A percentile compares a stretch with the other conserved stretches of the same genome.
phyloP scores from a whole-genome alignment of 2,329 filamentous ascomycete species.

The Fusarium virguliforme region DNA sequence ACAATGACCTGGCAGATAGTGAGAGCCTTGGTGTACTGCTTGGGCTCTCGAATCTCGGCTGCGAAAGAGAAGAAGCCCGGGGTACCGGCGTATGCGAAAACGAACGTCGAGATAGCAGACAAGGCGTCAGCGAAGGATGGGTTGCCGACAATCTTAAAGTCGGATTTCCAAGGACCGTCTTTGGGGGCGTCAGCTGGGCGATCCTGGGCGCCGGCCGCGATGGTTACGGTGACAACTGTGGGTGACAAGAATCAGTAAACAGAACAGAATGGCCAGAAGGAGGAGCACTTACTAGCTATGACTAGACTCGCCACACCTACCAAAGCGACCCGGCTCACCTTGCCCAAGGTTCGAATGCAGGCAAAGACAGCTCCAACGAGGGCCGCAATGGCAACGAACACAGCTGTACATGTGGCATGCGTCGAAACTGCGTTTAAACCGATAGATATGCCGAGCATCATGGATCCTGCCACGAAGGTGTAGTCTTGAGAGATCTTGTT shows the following conservation, averaged over 20 bases:
- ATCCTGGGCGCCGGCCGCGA: not conserved
- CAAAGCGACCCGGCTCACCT: not conserved
- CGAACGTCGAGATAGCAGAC: no score
- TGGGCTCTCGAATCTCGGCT: no score
- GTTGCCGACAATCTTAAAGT: no score
- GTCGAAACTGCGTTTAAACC: not conserved
- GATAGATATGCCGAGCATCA: not conserved
- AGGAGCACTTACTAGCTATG: not conserved
- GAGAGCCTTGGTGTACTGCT: no score
- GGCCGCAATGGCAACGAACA: not conserved
- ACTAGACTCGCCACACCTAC: not conserved
- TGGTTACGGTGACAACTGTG: not conserved
- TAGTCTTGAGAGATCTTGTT: not conserved
- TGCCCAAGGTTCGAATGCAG: not conserved
- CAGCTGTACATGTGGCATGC: not conserved
- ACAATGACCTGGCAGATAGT: no score
- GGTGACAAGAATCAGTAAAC: not conserved
- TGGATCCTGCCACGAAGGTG: not conserved
- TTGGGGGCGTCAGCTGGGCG: no score
- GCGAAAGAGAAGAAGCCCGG: no score
- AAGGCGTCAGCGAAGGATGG: no score
- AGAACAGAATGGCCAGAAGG: not conserved
- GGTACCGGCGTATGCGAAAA: no score
- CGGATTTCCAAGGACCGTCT: no score
- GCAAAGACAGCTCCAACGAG: not conserved